Evolutionary conservation across 495 filamentous ascomycete species (phyloP).

Genomic region (Trichocladium uniseriatum): DNA sequence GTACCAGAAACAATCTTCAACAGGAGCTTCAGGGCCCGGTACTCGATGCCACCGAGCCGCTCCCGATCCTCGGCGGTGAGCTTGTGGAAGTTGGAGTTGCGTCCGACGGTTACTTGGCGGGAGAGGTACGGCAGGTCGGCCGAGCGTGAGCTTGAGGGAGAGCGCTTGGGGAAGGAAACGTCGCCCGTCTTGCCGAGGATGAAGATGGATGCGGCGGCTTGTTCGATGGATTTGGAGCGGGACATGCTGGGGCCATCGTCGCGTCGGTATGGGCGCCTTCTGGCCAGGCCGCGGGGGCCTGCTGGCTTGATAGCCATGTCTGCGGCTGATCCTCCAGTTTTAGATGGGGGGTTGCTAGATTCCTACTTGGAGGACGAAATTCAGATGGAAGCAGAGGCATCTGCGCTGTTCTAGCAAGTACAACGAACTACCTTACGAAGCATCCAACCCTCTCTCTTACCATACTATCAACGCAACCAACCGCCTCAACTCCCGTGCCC

Average conservation of each 20-base stretch:
- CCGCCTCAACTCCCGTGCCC: no score
- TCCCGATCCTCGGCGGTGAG: slow-evolving; percentile 75
- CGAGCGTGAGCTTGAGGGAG: slow-evolving; percentile 16
- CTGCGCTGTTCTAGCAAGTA: no score
- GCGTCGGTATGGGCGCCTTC: not conserved
- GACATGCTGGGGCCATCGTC: not conserved
- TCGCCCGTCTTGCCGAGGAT: not conserved
- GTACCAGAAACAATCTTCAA: slow-evolving; percentile 50
- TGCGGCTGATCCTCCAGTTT: no score
- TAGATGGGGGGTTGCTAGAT: no score
- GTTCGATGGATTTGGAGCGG: not conserved
- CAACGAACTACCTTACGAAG: no score
- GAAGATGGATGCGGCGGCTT: slow-evolving; percentile 1
- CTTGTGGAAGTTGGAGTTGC: slow-evolving; percentile 80
- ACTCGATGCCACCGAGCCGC: slow-evolving; percentile 84
- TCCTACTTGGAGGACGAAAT: no score
- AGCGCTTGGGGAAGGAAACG: slow-evolving; percentile 4
- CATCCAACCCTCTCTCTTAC: no score
- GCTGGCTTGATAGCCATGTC: not conserved
- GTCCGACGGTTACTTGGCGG: slow-evolving; percentile 74
- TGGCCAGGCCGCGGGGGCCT: not conserved
- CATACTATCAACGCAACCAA: no score
- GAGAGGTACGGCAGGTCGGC: slow-evolving; percentile 69
- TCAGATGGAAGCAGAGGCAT: no score
- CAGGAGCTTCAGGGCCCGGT: slow-evolving; percentile 73